A percentile compares a stretch with the other conserved stretches of the same genome.
Conservation (phyloP, 2,329 filamentous ascomycete species). For the Fusarium sterilihyphosum region DNA sequence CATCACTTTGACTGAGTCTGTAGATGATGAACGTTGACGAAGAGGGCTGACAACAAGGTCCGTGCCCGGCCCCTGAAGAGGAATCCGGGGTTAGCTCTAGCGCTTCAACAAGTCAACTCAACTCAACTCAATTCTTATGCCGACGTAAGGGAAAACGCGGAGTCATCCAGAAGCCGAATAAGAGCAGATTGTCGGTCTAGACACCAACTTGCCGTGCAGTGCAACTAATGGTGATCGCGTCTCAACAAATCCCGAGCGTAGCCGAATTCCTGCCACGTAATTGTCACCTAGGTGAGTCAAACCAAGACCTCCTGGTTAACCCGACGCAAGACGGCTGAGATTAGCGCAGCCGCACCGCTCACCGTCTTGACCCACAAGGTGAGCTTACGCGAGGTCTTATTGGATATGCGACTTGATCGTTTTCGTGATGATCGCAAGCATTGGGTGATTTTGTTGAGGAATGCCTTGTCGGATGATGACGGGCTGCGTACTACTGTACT, state of each 20-base stretch:
- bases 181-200: background rate
- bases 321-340: conserved; percentile 26
- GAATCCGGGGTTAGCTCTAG: conserved; percentile 34
- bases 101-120: conserved; percentile 11
- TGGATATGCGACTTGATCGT: background rate
- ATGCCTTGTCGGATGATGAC: conserved; percentile 5
- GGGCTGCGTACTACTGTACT: background rate
- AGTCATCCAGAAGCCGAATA: background rate
- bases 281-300: conserved; percentile 36
- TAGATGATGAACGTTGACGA: background rate
- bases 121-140: conserved; percentile 2
- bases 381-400: background rate
- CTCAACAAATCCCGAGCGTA: conserved; percentile 32
- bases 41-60: conserved; percentile 3
- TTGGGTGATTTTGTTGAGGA: conserved; percentile 26
- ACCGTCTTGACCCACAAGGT: conserved; percentile 19
- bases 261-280: conserved; percentile 21
- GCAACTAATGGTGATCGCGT: background rate
- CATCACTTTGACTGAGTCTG: fast-evolving
- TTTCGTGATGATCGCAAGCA: conserved; percentile 27
- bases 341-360: conserved; percentile 22
- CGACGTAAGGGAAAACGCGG: conserved; percentile 16
- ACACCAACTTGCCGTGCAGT: background rate
- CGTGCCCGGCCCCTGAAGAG: conserved; percentile 24
- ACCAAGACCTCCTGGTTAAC: conserved; percentile 12